A percentile compares a stretch with the other conserved stretches of the same genome.
phyloP scores from a whole-genome alignment of 371 early-diverging fungal species.

The Blakeslea trispora region DNA sequence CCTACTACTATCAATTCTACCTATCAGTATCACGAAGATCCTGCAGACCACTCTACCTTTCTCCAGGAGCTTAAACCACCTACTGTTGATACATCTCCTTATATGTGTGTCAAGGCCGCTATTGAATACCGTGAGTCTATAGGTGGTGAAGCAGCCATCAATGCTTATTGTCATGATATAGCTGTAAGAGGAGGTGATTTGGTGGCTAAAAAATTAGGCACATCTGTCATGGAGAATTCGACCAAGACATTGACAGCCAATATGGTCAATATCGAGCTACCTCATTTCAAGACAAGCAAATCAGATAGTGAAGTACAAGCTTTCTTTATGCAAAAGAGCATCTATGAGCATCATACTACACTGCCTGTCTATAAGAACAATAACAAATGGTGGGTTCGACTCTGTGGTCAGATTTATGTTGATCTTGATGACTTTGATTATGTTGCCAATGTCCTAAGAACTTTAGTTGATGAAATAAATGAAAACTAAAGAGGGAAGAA shows the following conservation, averaged over 20 bases:
- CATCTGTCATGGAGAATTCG: constrained; percentile 56
- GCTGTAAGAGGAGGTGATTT: constrained; percentile 59
- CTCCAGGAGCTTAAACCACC: constrained; percentile 24
- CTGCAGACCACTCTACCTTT: constrained; percentile 38
- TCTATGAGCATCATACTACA: constrained; percentile 46
- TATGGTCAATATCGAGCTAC: constrained; percentile 68
- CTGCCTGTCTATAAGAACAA: constrained; percentile 48
- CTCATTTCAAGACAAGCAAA: constrained; percentile 46
- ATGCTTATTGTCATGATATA: constrained; percentile 54
- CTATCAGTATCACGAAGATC: constrained; percentile 33
- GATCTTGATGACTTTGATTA: constrained; percentile 54
- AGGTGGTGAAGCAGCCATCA: constrained; percentile 60
- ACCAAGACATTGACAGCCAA: constrained; percentile 43
- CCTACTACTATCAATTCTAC: constrained; percentile 51
- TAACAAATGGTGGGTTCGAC: constrained; percentile 53
- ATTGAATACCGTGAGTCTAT: constrained; percentile 54
- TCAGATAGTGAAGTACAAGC: constrained; percentile 18
- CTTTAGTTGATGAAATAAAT: constrained; percentile 25
- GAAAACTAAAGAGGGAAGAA: neutral
- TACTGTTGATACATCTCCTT: constrained; percentile 36
- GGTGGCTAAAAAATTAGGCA: constrained; percentile 63
- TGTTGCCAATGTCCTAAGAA: constrained; percentile 43
- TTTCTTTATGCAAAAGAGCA: constrained; percentile 33
- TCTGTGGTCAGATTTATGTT: constrained; percentile 63
- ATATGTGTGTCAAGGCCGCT: constrained; percentile 51